Evolutionary conservation across 148 eudicot species (phyloP).

Genomic region (Amaranthus palmeri): DNA sequence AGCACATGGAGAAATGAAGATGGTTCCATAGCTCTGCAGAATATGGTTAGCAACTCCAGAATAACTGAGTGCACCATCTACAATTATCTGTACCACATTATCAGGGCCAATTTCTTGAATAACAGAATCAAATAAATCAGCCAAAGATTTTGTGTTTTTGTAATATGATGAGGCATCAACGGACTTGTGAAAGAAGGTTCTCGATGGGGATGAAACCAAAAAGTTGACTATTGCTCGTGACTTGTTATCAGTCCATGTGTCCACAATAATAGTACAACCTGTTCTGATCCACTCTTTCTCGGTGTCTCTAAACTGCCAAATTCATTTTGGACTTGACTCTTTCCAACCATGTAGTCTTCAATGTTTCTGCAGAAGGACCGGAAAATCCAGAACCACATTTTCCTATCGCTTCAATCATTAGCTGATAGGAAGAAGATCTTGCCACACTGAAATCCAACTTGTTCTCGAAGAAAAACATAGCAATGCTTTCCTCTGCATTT

Average conservation of each 20-base stretch:
- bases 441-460: constrained; percentile 77
- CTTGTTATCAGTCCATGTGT: constrained; percentile 95
- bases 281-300: constrained; percentile 90
- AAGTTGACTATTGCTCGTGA: constrained; percentile 79
- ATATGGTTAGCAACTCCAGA: constrained; percentile 75
- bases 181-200: constrained; percentile 89
- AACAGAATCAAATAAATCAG: constrained; percentile 77
- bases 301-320: constrained; percentile 52
- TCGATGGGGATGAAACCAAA: constrained; percentile 86
- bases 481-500: constrained; percentile 74
- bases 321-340: constrained; percentile 63
- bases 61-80: constrained; percentile 66
- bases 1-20: constrained; percentile 91
- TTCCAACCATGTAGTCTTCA: constrained; percentile 70
- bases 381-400: constrained; percentile 62
- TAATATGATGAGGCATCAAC: constrained; percentile 77
- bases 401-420: constrained; percentile 72
- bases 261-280: constrained; percentile 89
- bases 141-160: constrained; percentile 59
- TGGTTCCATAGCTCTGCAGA: constrained; percentile 55
- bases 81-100: constrained; percentile 76
- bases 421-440: constrained; percentile 75
- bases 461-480: constrained; percentile 88
- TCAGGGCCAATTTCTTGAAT: constrained; percentile 83
- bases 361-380: constrained; percentile 76